Percentiles rank a stretch among this genome's conserved stretches.
These are phyloP conservation scores for Boletales sp. DNA, from an alignment of 768 basidiomycete species.

Conservation along the genomic window DNA sequence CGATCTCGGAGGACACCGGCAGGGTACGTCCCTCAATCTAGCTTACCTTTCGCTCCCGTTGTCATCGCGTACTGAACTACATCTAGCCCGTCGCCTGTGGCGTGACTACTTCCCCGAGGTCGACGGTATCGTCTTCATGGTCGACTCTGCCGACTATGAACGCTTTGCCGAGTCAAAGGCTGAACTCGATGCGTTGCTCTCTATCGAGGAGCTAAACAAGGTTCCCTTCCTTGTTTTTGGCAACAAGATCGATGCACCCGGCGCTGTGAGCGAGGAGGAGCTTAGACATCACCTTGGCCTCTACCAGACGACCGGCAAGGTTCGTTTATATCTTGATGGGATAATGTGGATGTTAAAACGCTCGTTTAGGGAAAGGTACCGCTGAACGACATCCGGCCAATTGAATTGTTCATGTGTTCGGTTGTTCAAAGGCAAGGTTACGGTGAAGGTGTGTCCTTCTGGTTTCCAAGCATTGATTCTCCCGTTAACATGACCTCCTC, in stretches of 20 bases:
- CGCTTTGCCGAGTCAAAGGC: constrained; percentile 96
- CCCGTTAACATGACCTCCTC: constrained; percentile 1
- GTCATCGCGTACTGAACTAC: neutral
- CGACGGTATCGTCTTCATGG: constrained; percentile 97
- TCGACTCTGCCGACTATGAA: constrained; percentile 96
- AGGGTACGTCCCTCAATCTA: constrained; percentile 51
- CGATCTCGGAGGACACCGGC: constrained; percentile 96
- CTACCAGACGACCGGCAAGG: constrained; percentile 99
- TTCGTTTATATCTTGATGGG: constrained; percentile 28
- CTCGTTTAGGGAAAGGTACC: constrained; percentile 86
- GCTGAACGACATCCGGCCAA: constrained; percentile 93
- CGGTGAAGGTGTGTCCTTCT: constrained; percentile 69
- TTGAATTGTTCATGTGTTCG: constrained; percentile 99
- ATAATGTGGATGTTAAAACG: constrained; percentile 3
- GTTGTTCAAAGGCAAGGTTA: constrained; percentile 99
- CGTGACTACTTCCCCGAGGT: constrained; percentile 99
- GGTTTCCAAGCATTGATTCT: neutral
- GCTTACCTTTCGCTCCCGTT: neutral
- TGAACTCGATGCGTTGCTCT: constrained; percentile 92
- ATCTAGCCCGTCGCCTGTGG: constrained; percentile 91
- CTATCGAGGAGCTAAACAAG: constrained; percentile 91
- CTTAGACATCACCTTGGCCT: constrained; percentile 91
- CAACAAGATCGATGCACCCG: constrained; percentile 99
- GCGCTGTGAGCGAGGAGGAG: constrained; percentile 97
- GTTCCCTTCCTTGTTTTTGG: constrained; percentile 98